Conservation (phyloP, 768 basidiomycete species). For the Phaeotremella fagi region DNA sequence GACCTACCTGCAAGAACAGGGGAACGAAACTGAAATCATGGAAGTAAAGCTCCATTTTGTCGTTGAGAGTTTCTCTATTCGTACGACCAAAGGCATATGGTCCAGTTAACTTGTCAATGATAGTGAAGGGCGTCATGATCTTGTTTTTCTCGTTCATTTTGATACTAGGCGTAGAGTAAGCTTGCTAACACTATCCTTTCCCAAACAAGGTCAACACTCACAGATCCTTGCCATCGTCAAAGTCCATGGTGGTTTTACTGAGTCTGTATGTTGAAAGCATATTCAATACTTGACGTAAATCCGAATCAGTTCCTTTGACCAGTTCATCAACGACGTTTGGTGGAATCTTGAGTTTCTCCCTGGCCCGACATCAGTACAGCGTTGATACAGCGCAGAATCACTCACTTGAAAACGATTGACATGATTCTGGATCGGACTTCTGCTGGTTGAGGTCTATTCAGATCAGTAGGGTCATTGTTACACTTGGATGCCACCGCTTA, state of each 20-base stretch:
- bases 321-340: conserved; percentile 89
- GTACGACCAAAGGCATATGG: conserved; percentile 85
- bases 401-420: conserved; percentile 83
- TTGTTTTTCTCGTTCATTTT: conserved; percentile 89
- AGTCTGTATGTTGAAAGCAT: conserved; percentile 98
- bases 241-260: conserved; percentile 70
- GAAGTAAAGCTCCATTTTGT: conserved; percentile 95
- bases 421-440: conserved; percentile 80
- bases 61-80: conserved; percentile 70
- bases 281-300: conserved; percentile 90
- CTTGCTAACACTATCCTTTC: not conserved
- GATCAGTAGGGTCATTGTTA: not conserved
- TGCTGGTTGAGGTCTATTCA: conserved; percentile 64
- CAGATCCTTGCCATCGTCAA: conserved; percentile 88
- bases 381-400: conserved; percentile 1
- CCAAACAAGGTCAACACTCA: conserved; percentile 57
- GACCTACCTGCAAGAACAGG: conserved; percentile 81
- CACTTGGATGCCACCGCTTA: conserved; percentile 48
- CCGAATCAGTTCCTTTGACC: conserved; percentile 79
- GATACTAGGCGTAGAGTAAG: conserved; percentile 54
- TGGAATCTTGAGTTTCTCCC: conserved; percentile 90
- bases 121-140: conserved; percentile 84
- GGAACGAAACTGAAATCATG: conserved; percentile 93
- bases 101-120: conserved; percentile 81
- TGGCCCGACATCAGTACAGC: conserved; percentile 38